phyloP scores from a whole-genome alignment of 2,329 filamentous ascomycete species.

The Helotiales sp. region DNA sequence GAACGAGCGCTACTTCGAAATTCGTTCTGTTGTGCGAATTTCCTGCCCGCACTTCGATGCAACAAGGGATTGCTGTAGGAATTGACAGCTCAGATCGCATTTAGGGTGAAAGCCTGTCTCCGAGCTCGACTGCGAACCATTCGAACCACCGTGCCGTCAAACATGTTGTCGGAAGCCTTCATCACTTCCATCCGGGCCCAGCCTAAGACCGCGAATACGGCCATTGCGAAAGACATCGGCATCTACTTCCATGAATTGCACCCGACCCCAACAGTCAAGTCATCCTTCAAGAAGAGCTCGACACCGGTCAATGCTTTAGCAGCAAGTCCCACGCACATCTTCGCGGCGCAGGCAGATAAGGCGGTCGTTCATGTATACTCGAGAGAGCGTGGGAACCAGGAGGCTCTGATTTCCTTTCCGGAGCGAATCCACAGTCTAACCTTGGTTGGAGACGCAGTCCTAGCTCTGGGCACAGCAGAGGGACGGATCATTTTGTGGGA shows the following conservation, averaged over 20 bases:
- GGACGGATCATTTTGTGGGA: conserved; percentile 92
- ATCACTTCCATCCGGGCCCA: conserved; percentile 58
- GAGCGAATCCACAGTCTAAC: conserved; percentile 81
- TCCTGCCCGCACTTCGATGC: background rate
- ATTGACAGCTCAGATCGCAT: background rate
- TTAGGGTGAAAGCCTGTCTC: background rate
- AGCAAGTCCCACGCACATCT: conserved; percentile 79
- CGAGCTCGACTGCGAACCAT: no score
- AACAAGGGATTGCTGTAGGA: background rate
- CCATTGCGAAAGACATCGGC: conserved; percentile 74
- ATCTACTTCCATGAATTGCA: conserved; percentile 85
- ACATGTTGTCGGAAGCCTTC: conserved; percentile 61
- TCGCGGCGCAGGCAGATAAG: conserved; percentile 88
- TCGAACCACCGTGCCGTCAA: no score
- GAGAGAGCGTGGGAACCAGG: conserved; percentile 79
- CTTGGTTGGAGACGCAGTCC: conserved; percentile 66
- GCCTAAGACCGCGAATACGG: conserved; percentile 60
- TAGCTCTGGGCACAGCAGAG: conserved; percentile 79
- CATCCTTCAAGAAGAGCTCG: conserved; percentile 89
- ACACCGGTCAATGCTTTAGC: conserved; percentile 77
- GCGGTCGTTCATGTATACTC: conserved; percentile 92
- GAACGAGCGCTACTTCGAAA: background rate
- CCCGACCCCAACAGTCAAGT: conserved; percentile 72
- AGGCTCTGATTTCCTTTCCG: conserved; percentile 83
- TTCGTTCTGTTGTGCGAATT: background rate